Evolutionary conservation across 2,329 filamentous ascomycete genomes (phyloP).

Genomic region (Aureobasidium subglaciale): DNA sequence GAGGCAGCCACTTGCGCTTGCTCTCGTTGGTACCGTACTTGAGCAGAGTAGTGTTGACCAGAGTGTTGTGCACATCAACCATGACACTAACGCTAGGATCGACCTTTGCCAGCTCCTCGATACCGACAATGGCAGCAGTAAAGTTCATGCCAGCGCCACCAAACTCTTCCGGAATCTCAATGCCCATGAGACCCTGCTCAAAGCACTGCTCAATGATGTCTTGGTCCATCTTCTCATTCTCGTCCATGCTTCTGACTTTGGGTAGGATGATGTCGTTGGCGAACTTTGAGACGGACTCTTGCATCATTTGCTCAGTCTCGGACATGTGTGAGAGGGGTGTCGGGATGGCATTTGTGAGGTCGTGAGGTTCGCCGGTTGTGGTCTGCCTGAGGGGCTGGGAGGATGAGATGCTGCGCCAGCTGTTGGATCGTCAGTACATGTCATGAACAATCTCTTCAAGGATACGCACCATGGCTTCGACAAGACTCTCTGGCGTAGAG

Average conservation of each 20-base stretch:
- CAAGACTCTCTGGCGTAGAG: neutral
- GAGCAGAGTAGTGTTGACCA: constrained; percentile 88
- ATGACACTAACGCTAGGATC: constrained; percentile 93
- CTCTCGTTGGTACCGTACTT: constrained; percentile 72
- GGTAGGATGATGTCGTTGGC: constrained; percentile 82
- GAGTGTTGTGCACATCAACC: constrained; percentile 95
- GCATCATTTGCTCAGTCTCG: constrained; percentile 83
- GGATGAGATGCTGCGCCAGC: constrained; percentile 36
- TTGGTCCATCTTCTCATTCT: constrained; percentile 89
- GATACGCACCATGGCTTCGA: neutral
- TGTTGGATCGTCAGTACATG: neutral
- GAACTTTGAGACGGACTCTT: constrained; percentile 84
- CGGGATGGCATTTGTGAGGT: constrained; percentile 72
- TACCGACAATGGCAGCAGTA: constrained; percentile 88
- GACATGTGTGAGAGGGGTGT: constrained; percentile 91
- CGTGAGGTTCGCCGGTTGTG: constrained; percentile 31
- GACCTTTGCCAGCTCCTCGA: constrained; percentile 89
- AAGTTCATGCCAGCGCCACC: constrained; percentile 99
- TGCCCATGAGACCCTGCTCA: constrained; percentile 93
- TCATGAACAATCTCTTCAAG: neutral
- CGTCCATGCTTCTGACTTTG: constrained; percentile 94
- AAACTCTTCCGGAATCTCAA: constrained; percentile 96
- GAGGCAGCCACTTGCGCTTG: constrained; percentile 84
- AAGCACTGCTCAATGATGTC: constrained; percentile 84
- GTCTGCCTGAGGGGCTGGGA: constrained; percentile 32